A percentile compares a stretch with the other conserved stretches of the same genome.
phyloP scores from a whole-genome alignment of 2,329 filamentous ascomycete species.

The Lachnellula cervina region DNA sequence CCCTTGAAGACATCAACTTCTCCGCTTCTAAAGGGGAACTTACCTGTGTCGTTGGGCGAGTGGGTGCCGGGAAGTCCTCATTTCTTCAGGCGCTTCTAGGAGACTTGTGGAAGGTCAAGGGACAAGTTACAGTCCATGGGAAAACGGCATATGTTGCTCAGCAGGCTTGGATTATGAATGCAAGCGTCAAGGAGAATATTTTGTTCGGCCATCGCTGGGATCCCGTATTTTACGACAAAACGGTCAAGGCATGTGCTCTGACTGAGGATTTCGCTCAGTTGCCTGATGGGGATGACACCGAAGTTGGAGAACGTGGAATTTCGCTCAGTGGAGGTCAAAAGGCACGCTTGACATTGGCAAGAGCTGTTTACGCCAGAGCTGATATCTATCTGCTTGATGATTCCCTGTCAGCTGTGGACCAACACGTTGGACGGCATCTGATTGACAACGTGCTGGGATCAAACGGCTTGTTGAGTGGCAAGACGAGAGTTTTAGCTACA shows the following conservation, averaged over 20 bases:
- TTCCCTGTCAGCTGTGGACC: slow-evolving; percentile 93
- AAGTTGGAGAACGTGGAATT: slow-evolving; percentile 94
- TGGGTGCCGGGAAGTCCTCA: slow-evolving; percentile 94
- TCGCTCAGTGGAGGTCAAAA: slow-evolving; percentile 95
- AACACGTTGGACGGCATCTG: slow-evolving; percentile 90
- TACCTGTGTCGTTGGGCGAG: slow-evolving; percentile 86
- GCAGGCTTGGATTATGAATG: slow-evolving; percentile 95
- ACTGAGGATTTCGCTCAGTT: slow-evolving; percentile 86
- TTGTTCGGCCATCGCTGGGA: slow-evolving; percentile 94
- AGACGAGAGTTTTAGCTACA: slow-evolving; percentile 89
- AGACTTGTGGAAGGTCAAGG: slow-evolving; percentile 84
- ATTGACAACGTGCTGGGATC: slow-evolving; percentile 90
- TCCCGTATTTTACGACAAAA: slow-evolving; percentile 88
- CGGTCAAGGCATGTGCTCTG: slow-evolving; percentile 85
- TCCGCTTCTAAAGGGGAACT: slow-evolving; percentile 88
- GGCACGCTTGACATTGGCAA: slow-evolving; percentile 82
- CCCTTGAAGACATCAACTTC: slow-evolving; percentile 80
- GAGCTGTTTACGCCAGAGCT: slow-evolving; percentile 93
- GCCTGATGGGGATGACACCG: slow-evolving; percentile 92
- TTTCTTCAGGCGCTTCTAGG: slow-evolving; percentile 84
- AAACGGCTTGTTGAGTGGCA: slow-evolving; percentile 73
- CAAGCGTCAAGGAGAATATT: slow-evolving; percentile 94
- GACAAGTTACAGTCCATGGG: slow-evolving; percentile 77
- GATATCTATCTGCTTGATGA: slow-evolving; percentile 95
- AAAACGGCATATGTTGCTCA: slow-evolving; percentile 88